These are phyloP conservation scores for Trametes punicea DNA, from an alignment of 768 basidiomycete species.

Conservation along the genomic window DNA sequence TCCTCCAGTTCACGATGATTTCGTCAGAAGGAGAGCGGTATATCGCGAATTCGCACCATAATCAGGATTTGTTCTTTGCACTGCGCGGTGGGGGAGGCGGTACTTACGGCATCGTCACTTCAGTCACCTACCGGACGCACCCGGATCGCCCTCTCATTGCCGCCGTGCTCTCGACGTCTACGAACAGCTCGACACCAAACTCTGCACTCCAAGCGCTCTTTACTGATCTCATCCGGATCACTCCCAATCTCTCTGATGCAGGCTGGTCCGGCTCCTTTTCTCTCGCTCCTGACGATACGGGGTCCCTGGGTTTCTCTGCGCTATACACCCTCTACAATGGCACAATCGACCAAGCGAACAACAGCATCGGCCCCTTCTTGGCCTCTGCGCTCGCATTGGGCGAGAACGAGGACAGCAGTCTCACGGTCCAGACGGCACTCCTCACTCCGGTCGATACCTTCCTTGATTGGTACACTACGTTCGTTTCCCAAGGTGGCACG, in stretches of 20 bases:
- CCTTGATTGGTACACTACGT: constrained; percentile 10
- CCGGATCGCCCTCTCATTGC: constrained; percentile 35
- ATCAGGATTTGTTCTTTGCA: constrained; percentile 52
- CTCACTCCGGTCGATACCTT: constrained; percentile 22
- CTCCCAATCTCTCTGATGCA: constrained; percentile 14
- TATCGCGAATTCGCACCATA: constrained; percentile 42
- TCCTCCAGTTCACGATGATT: constrained; percentile 47
- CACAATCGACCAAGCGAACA: constrained; percentile 33
- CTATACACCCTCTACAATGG: constrained; percentile 33
- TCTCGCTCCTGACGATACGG: not conserved
- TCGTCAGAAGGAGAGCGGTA: constrained; percentile 47
- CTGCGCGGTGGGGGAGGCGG: constrained; percentile 42
- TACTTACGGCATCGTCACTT: constrained; percentile 38
- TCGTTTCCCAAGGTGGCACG: constrained; percentile 7
- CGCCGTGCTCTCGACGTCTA: constrained; percentile 22
- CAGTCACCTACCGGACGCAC: constrained; percentile 46
- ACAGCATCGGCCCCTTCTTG: constrained; percentile 35
- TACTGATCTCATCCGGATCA: not conserved
- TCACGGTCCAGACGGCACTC: constrained; percentile 4
- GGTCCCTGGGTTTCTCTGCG: not conserved
- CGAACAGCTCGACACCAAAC: constrained; percentile 10
- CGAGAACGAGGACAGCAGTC: constrained; percentile 20
- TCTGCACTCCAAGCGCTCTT: constrained; percentile 1
- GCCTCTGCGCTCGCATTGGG: constrained; percentile 26
- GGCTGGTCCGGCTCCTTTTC: not conserved